A percentile compares a stretch with the other conserved stretches of the same genome.
Evolutionary conservation across 2,329 filamentous ascomycete species (phyloP).

Genomic region (Setomelanomma holmii): DNA sequence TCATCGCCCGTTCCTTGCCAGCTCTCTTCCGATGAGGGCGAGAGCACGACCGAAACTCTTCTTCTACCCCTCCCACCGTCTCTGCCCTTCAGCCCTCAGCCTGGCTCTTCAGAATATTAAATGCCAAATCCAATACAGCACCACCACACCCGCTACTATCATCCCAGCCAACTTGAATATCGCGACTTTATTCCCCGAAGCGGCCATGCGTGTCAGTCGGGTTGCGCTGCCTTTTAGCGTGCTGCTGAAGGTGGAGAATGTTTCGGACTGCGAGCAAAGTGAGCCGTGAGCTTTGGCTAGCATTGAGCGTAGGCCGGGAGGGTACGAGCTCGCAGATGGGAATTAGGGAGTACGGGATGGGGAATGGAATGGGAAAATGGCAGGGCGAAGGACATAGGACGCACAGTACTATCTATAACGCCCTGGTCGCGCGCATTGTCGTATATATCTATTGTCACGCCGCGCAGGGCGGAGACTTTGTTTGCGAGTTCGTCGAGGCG

Average conservation of each 20-base stretch:
- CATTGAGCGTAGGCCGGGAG: too few relatives aligned
- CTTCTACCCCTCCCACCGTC: not conserved
- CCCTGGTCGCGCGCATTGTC: conserved; percentile 90
- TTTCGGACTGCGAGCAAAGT: conserved; percentile 69
- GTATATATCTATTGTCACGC: conserved; percentile 97
- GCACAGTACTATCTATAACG: conserved; percentile 86
- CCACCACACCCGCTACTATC: conserved; percentile 72
- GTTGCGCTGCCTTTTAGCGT: conserved; percentile 83
- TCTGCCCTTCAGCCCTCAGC: not conserved
- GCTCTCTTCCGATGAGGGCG: too few relatives aligned
- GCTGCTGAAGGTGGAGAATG: conserved; percentile 85
- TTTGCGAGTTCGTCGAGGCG: conserved; percentile 88
- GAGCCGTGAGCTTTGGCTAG: too few relatives aligned
- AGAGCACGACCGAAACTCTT: not conserved
- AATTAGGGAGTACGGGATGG: not conserved
- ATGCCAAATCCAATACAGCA: conserved; percentile 74
- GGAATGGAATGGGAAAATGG: not conserved
- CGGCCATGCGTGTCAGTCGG: conserved; percentile 87
- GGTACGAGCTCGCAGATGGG: not conserved
- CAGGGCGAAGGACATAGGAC: conserved; percentile 37
- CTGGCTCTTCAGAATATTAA: conserved; percentile 26
- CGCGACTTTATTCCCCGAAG: conserved; percentile 86
- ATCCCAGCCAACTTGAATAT: conserved; percentile 90
- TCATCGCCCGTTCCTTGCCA: too few relatives aligned
- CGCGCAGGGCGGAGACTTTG: conserved; percentile 90